Percentiles rank a stretch among this genome's conserved stretches.
Conservation (phyloP, 2,329 filamentous ascomycete species). For the Seiridium unicorne region DNA sequence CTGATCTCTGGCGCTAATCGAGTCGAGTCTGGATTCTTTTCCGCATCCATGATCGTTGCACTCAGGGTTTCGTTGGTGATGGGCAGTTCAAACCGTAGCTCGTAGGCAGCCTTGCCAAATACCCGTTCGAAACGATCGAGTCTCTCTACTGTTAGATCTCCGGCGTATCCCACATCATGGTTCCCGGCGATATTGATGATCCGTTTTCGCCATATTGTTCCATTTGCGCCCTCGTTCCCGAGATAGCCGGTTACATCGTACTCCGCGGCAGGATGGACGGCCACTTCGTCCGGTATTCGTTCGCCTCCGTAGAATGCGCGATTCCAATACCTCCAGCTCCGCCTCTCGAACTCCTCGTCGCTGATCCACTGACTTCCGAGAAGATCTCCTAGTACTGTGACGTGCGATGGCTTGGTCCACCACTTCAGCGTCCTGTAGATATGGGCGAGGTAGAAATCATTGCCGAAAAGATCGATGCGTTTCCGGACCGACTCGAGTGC, state of each 20-base stretch:
- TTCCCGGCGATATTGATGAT: conserved; percentile 93
- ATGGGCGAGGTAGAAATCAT: conserved; percentile 92
- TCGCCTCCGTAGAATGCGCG: conserved; percentile 70
- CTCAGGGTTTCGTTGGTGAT: conserved; percentile 35
- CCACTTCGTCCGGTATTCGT: conserved; percentile 58
- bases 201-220: conserved; percentile 64
- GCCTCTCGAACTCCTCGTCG: conserved; percentile 75
- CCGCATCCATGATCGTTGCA: conserved; percentile 39
- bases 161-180: conserved; percentile 94
- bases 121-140: conserved; percentile 77
- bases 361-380: conserved; percentile 94
- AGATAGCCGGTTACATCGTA: conserved; percentile 51
- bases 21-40: conserved; percentile 42
- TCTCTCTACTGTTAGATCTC: conserved; percentile 76
- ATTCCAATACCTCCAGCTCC: conserved; percentile 76
- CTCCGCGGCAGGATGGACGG: conserved; percentile 44
- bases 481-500: conserved; percentile 70
- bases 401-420: conserved; percentile 84
- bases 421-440: conserved; percentile 82
- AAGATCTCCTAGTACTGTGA: conserved; percentile 85
- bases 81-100: conserved; percentile 69
- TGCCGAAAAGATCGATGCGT: conserved; percentile 82
- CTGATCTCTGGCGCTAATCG: conserved; percentile 68
- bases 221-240: conserved; percentile 43
- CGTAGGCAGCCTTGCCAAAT: conserved; percentile 91